These are phyloP conservation scores for Alternaria arborescens DNA, from an alignment of 2,329 filamentous ascomycete genomes.

Conservation along the genomic window DNA sequence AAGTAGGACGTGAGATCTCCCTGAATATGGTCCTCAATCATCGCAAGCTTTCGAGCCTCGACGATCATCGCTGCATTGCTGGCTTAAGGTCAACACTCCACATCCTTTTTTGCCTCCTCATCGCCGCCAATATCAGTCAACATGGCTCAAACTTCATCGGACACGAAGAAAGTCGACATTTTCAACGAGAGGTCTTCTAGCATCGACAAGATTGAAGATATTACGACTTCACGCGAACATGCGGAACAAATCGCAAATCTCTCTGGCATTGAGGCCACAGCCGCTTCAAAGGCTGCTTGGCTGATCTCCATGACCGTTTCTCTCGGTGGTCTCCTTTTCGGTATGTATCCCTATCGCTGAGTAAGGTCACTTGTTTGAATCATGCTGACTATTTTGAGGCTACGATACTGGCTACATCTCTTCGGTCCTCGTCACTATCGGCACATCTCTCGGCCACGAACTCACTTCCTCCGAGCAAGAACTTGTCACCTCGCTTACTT, in stretches of 20 bases:
- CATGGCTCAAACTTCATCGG: background rate
- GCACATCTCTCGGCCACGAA: slow-evolving; percentile 42
- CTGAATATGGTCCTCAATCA: background rate
- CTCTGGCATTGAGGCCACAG: slow-evolving; percentile 38
- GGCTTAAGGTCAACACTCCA: background rate
- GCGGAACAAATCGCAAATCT: slow-evolving; percentile 32
- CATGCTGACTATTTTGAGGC: slow-evolving; percentile 19
- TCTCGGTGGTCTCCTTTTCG: slow-evolving; percentile 39
- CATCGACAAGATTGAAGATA: slow-evolving; percentile 34
- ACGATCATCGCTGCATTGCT: background rate
- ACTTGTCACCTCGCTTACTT: slow-evolving; percentile 51
- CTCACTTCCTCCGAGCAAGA: slow-evolving; percentile 49
- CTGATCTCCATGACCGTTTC: slow-evolving; percentile 41
- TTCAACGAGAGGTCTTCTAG: slow-evolving; percentile 20
- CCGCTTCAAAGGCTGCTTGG: slow-evolving; percentile 41
- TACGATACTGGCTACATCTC: slow-evolving; percentile 53
- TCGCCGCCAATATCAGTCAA: background rate
- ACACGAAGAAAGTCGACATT: slow-evolving; percentile 21
- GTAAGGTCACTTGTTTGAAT: too few relatives aligned
- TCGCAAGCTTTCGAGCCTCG: background rate
- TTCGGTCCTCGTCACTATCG: slow-evolving; percentile 50
- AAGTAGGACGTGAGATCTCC: slow-evolving; percentile 2
- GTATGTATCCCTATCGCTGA: slow-evolving; percentile 15
- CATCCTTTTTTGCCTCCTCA: background rate
- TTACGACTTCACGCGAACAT: slow-evolving; percentile 24